Base-by-base conservation (phyloP, 2,329 filamentous ascomycete genomes). In the Xylaria sp. region DNA sequence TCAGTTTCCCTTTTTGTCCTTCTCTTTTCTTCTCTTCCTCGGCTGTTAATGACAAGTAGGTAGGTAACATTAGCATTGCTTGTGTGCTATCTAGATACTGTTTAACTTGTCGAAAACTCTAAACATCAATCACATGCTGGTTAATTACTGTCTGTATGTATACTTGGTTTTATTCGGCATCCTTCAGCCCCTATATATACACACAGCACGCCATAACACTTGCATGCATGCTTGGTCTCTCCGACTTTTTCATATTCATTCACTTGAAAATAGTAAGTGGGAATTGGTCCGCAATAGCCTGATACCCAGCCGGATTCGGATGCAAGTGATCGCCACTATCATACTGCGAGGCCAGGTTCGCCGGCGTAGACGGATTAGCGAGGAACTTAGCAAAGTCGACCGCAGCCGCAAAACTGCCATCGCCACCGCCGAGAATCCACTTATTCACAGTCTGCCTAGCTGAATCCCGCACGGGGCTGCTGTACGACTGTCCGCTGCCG, bases 291-390 rank as follows among this genome's bases (percentile, higher is more conserved):
- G 89, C 89, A 74, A 92, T 80, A 1, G 83, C 82, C 76, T 88
- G 84, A 76, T 90, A 92, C 0, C 89, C 90, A 2, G 76, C 80
- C 0, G 84, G 84, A 76, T 86, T 90, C 0, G 88, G 87, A 81
- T 92, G 90, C 75, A 92, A 76, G 76, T 89, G 89, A 78, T 92
- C 90, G 0, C 90, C 90, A 0, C 85, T 84, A 72, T 92, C 85
- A 72, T 84, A 90, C 67, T 82, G 75, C 13, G 77, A 75, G 25
- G 81, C 82, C 76, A 92, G 74, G 74, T 84, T 81, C n/a, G 82
- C 84, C 23, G 80, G 79, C 34, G 84, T 82, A 3, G 78, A 78
- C 15, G 84, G 81, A 76, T 91, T 84, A 12, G 85, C 83, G 44
- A 91, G 73, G 15, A 88, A 78, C 46, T 77, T 81, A 73, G 90